Evolutionary conservation across 352 stramenopile genomes (phyloP).

Genomic region (Aphanomyces euteiches): DNA sequence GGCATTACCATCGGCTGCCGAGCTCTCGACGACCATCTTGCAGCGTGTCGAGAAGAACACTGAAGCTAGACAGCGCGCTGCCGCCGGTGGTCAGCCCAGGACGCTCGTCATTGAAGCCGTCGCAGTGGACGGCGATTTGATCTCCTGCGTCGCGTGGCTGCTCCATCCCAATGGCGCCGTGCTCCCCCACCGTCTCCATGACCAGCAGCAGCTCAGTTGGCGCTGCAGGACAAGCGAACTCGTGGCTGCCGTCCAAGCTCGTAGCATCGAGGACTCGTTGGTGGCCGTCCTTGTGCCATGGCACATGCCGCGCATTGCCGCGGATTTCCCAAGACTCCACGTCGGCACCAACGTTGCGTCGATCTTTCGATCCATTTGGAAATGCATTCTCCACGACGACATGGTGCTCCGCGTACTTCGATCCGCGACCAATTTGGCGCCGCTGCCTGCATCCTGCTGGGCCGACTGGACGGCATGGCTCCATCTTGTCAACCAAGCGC

Average conservation of each 20-base stretch:
- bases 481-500: neutral
- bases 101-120: conserved; percentile 5
- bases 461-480: neutral
- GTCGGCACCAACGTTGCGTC: neutral
- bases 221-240: neutral
- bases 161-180: neutral
- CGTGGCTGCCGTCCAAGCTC: neutral
- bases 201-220: neutral
- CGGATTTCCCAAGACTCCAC: neutral
- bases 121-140: neutral
- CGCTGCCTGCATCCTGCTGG: neutral
- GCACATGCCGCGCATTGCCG: neutral
- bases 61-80: neutral
- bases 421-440: neutral
- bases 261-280: neutral
- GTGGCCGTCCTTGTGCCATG: neutral
- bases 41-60: neutral
- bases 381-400: conserved; percentile 4
- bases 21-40: conserved; percentile 5
- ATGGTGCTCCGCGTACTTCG: neutral
- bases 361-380: neutral
- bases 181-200: neutral
- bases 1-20: neutral
- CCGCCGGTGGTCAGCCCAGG: neutral
- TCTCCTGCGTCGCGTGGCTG: conserved; percentile 5